phyloP scores from a whole-genome alignment of 2,329 filamentous ascomycete species.

The Daldinia eschscholtzii region DNA sequence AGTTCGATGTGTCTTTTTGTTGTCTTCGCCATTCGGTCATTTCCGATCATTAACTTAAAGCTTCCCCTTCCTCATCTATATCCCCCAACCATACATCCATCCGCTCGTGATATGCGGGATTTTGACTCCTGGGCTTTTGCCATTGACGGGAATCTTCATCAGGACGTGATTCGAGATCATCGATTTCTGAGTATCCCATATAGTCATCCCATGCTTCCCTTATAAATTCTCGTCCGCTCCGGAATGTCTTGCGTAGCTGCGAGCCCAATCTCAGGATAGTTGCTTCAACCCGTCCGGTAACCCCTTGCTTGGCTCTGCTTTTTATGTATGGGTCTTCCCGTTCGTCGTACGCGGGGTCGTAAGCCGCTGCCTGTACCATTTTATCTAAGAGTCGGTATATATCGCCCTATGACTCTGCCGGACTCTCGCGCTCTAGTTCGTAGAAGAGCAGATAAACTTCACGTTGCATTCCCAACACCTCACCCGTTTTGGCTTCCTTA shows the following conservation, averaged over 20 bases:
- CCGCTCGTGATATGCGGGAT: background rate
- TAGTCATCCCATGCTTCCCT: conserved; percentile 25
- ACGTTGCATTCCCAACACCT: conserved; percentile 92
- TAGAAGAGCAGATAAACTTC: conserved; percentile 98
- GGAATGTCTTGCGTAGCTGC: background rate
- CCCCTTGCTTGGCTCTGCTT: conserved; percentile 18
- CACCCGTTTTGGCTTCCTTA: conserved; percentile 91
- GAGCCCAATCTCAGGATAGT: conserved; percentile 10
- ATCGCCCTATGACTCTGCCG: conserved; percentile 44
- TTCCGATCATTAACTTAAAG: conserved; percentile 1
- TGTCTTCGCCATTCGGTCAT: background rate
- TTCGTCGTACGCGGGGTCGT: conserved; percentile 30
- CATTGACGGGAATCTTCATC: background rate
- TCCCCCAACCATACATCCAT: background rate
- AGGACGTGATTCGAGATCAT: conserved; percentile 6
- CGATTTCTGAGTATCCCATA: conserved; percentile 25
- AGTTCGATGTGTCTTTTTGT: background rate
- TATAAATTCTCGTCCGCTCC: background rate
- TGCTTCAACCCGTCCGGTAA: conserved; percentile 27
- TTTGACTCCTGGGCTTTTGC: background rate
- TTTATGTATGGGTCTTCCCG: conserved; percentile 22
- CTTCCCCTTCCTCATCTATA: background rate
- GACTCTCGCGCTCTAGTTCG: conserved; percentile 75
- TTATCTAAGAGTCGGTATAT: conserved; percentile 36
- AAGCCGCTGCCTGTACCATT: conserved; percentile 28